Percentiles rank a stretch among this genome's conserved stretches.
Conservation (phyloP, 2,329 filamentous ascomycete species). For the Penicillium vulpinum region DNA sequence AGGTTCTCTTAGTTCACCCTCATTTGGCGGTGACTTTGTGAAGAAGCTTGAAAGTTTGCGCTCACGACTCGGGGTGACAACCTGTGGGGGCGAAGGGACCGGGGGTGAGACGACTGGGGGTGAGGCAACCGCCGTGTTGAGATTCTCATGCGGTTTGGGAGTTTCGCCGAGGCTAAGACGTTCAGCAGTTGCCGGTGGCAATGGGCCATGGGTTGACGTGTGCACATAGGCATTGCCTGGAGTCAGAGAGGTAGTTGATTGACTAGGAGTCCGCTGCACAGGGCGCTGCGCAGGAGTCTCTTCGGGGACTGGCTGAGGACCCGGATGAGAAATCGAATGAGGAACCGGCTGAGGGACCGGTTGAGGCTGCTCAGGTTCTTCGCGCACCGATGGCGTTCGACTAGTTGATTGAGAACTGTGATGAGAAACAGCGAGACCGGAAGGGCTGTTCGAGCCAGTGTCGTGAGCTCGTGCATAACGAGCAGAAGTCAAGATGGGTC, state of each 20-base stretch:
- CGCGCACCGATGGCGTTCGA: slow-evolving; percentile 25
- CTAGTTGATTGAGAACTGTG: slow-evolving; percentile 35
- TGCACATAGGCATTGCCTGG: slow-evolving; percentile 30
- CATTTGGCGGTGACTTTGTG: slow-evolving; percentile 63
- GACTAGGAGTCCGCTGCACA: slow-evolving; percentile 8
- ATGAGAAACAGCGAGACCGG: slow-evolving; percentile 31
- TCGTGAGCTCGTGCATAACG: slow-evolving; percentile 64
- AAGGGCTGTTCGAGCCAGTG: slow-evolving; percentile 50
- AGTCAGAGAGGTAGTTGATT: slow-evolving; percentile 13
- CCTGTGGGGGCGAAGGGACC: slow-evolving; percentile 40
- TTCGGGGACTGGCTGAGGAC: neutral
- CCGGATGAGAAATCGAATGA: neutral
- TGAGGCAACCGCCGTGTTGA: slow-evolving; percentile 48
- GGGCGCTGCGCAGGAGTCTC: neutral
- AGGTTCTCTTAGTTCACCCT: slow-evolving; percentile 58
- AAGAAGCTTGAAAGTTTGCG: slow-evolving; percentile 70
- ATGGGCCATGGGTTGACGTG: slow-evolving; percentile 36
- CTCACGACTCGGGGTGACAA: slow-evolving; percentile 63
- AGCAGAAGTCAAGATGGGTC: slow-evolving; percentile 67
- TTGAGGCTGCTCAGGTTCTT: slow-evolving; percentile 14
- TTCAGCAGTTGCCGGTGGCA: slow-evolving; percentile 25
- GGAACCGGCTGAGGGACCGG: neutral
- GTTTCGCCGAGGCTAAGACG: slow-evolving; percentile 15
- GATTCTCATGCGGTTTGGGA: slow-evolving; percentile 41
- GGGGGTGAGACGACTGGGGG: slow-evolving; percentile 41